Evolutionary conservation across 345 rosid species (phyloP).

Genomic region (Balakata baccata): DNA sequence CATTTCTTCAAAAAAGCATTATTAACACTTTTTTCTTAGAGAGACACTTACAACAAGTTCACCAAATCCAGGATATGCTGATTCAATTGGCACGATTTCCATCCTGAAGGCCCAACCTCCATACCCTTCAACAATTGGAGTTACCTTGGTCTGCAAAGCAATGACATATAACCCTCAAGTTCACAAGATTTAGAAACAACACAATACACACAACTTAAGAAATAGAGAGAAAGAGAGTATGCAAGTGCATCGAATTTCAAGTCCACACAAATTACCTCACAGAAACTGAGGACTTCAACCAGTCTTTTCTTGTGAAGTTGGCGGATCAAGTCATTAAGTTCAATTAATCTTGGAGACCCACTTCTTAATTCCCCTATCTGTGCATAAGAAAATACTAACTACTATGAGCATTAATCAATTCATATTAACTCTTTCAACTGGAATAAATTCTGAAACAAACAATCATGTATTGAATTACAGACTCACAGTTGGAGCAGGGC

Average conservation of each 20-base stretch:
- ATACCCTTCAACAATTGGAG: slow-evolving; percentile 95
- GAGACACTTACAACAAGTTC: slow-evolving; percentile 73
- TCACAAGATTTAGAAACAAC: not conserved
- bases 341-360: slow-evolving; percentile 78
- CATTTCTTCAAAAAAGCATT: not conserved
- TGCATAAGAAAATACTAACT: slow-evolving; percentile 17
- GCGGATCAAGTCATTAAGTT: slow-evolving; percentile 82
- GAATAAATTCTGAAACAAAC: slow-evolving; percentile 7
- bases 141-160: slow-evolving; percentile 78
- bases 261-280: slow-evolving; percentile 58
- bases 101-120: slow-evolving; percentile 96
- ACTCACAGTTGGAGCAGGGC: slow-evolving; percentile 94
- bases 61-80: slow-evolving; percentile 98
- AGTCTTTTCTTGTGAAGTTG: slow-evolving; percentile 70
- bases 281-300: slow-evolving; percentile 87
- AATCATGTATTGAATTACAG: slow-evolving; percentile 4
- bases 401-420: slow-evolving; percentile 14
- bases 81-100: slow-evolving; percentile 96
- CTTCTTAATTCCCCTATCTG: slow-evolving; percentile 95
- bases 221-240: not conserved
- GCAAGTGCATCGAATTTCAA: not conserved
- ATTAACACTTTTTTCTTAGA: not conserved
- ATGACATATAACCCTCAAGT: not conserved
- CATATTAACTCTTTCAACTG: not conserved
- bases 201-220: not conserved